These are phyloP conservation scores for Cubamyces sp. DNA, from an alignment of 768 basidiomycete genomes.

Conservation along the genomic window DNA sequence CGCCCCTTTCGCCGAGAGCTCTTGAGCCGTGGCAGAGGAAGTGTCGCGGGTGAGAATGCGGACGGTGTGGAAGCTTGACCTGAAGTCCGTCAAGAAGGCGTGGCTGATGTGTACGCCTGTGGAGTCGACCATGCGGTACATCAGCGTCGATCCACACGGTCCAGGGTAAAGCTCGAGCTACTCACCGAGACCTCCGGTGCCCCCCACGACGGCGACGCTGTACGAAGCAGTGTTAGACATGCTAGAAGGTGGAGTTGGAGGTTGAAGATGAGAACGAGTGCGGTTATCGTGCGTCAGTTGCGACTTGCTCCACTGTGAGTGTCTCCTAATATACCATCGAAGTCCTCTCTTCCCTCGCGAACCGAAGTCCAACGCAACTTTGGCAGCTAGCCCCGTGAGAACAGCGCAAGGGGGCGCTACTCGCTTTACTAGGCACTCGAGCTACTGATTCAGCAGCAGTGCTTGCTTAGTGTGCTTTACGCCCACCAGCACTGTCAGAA, in stretches of 20 bases:
- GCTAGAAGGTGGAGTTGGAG: background rate
- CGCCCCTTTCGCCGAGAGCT: conserved; percentile 22
- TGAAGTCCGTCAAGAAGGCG: conserved; percentile 22
- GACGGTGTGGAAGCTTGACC: conserved; percentile 24
- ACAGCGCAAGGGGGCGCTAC: no score
- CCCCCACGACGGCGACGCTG: conserved; percentile 12
- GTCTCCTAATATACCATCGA: no score
- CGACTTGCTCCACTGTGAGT: no score
- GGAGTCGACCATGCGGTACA: background rate
- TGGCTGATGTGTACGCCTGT: conserved; percentile 20
- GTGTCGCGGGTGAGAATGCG: conserved; percentile 25
- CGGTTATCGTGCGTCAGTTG: background rate
- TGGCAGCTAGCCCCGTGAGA: no score
- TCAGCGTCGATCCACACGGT: background rate
- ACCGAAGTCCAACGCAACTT: no score
- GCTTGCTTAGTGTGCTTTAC: no score
- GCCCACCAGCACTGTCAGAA: no score
- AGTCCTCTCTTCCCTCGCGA: no score
- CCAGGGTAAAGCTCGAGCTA: background rate
- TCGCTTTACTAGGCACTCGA: no score
- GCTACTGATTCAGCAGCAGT: no score
- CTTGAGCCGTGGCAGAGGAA: conserved; percentile 9
- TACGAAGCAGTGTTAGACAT: background rate
- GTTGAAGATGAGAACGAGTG: background rate
- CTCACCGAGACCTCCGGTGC: conserved; percentile 19